A percentile compares a stretch with the other conserved stretches of the same genome.
Evolutionary conservation across 2,329 filamentous ascomycete species (phyloP).

Genomic region (Penicillium rolfsii): DNA sequence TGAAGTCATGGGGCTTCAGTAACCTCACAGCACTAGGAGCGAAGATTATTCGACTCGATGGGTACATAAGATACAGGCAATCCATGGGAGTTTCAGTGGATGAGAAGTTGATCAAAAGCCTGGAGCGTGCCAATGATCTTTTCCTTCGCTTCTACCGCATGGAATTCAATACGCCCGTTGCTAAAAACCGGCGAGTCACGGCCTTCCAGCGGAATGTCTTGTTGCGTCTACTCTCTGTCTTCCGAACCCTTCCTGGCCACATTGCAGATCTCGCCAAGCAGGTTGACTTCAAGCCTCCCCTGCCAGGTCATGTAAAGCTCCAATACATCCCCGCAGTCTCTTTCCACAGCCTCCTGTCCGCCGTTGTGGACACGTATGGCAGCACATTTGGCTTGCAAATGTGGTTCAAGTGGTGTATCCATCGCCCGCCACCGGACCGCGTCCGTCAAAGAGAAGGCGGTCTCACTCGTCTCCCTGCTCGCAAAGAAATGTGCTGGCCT

Average conservation of each 20-base stretch:
- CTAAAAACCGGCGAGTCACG: constrained; percentile 19
- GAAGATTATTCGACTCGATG: constrained; percentile 47
- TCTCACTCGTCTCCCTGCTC: constrained; percentile 31
- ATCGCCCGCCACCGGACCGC: constrained; percentile 26
- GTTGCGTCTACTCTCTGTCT: constrained; percentile 35
- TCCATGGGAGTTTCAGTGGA: constrained; percentile 13
- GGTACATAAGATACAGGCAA: constrained; percentile 22
- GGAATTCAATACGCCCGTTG: constrained; percentile 35
- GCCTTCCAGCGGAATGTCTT: constrained; percentile 37
- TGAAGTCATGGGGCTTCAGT: constrained; percentile 44
- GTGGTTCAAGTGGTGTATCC: constrained; percentile 54
- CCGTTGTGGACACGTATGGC: constrained; percentile 56
- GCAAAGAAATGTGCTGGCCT: constrained; percentile 26
- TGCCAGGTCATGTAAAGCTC: constrained; percentile 24
- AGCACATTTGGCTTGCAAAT: constrained; percentile 52
- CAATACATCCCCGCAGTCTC: constrained; percentile 41
- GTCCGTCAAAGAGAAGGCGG: constrained; percentile 34
- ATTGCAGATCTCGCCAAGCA: constrained; percentile 34
- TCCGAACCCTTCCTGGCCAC: constrained; percentile 38
- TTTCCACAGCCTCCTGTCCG: constrained; percentile 59
- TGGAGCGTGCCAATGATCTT: constrained; percentile 36
- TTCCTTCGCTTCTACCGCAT: constrained; percentile 41
- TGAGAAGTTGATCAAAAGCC: constrained; percentile 18
- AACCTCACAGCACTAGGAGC: constrained; percentile 42
- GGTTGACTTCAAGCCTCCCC: constrained; percentile 19